A percentile compares a stretch with the other conserved stretches of the same genome.
phyloP scores from a whole-genome alignment of 768 basidiomycete genomes.

The Boletus vinaceobasis region DNA sequence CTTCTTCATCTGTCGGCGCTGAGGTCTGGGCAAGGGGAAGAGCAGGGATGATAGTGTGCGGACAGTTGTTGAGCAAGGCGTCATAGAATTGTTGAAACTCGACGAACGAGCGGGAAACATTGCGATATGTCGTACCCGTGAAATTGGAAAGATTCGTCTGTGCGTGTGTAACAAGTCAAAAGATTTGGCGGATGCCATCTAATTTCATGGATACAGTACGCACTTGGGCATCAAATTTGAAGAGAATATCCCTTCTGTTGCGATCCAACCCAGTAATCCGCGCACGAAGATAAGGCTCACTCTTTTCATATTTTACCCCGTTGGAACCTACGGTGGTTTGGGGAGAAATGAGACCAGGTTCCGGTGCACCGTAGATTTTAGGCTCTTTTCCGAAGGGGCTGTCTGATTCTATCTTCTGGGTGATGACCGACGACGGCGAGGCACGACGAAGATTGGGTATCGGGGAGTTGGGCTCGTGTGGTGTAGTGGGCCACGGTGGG shows the following conservation, averaged over 20 bases:
- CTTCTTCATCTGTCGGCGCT: constrained; percentile 96
- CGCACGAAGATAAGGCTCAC: constrained; percentile 82
- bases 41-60: constrained; percentile 95
- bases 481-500: constrained; percentile 81
- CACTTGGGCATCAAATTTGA: constrained; percentile 95
- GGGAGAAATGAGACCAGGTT: constrained; percentile 79
- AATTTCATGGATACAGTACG: constrained; percentile 2
- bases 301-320: constrained; percentile 69
- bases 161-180: not conserved
- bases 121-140: constrained; percentile 83
- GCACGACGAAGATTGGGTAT: constrained; percentile 70
- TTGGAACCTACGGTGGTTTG: constrained; percentile 60
- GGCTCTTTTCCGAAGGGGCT: constrained; percentile 76
- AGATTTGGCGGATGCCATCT: not conserved
- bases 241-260: constrained; percentile 90
- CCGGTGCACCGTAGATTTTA: constrained; percentile 84
- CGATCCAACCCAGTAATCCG: constrained; percentile 89
- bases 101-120: constrained; percentile 90
- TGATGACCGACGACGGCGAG: constrained; percentile 46
- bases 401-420: constrained; percentile 48
- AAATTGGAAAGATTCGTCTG: constrained; percentile 95
- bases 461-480: constrained; percentile 66
- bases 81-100: constrained; percentile 96
- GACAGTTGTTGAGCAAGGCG: constrained; percentile 82
- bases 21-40: constrained; percentile 96